These are phyloP conservation scores for Isoetes taiwanensis DNA, from an alignment of 75 land plant genomes.

Conservation along the genomic window DNA sequence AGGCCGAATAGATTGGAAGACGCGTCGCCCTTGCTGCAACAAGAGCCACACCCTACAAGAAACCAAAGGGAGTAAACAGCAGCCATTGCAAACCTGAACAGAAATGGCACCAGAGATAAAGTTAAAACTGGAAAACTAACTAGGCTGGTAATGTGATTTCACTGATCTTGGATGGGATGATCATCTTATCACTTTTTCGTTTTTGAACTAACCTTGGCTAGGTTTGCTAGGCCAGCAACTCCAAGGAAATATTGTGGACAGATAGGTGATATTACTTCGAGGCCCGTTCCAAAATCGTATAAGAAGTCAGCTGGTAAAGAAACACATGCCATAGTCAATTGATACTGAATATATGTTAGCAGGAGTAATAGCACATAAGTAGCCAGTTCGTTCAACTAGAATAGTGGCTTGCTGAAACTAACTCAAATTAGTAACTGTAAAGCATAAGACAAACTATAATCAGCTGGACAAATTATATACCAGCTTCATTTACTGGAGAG, in stretches of 20 bases:
- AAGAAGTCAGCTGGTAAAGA: slow-evolving; percentile 70
- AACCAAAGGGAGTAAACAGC: no score
- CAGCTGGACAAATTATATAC: neutral
- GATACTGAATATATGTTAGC: neutral
- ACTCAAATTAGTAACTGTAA: neutral
- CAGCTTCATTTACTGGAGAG: no score
- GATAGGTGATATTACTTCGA: slow-evolving; percentile 86
- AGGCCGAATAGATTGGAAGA: slow-evolving; percentile 89
- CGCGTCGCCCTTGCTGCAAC: slow-evolving; percentile 99
- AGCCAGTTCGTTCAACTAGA: neutral
- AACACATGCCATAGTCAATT: neutral
- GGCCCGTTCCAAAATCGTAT: slow-evolving; percentile 86
- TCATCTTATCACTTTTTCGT: no score
- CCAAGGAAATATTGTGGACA: slow-evolving; percentile 93
- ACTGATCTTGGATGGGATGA: no score
- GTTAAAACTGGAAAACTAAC: no score
- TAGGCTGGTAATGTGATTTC: no score
- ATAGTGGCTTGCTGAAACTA: slow-evolving; percentile 5
- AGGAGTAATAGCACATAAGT: neutral
- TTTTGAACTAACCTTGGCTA: slow-evolving; percentile 88
- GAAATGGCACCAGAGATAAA: no score
- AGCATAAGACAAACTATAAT: neutral
- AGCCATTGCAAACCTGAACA: no score
- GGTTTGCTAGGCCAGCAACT: slow-evolving; percentile 89
- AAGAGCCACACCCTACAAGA: slow-evolving; percentile 81